phyloP scores from a whole-genome alignment of 306 rosid genomes.

The Vigna trinervia region DNA sequence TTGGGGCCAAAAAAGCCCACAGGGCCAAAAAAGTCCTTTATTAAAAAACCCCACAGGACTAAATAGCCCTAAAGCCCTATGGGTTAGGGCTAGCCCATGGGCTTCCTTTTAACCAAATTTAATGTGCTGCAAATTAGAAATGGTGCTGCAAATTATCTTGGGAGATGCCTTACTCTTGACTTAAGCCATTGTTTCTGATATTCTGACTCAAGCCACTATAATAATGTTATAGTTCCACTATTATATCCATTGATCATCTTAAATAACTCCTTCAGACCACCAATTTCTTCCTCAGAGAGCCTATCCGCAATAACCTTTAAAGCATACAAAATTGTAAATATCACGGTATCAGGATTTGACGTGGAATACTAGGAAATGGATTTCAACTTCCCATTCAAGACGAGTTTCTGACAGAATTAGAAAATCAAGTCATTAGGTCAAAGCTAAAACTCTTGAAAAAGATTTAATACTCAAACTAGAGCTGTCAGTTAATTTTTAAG shows the following conservation, averaged over 20 bases:
- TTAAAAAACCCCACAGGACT: no score
- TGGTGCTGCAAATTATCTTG: no score
- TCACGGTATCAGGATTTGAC: slow-evolving; percentile 6
- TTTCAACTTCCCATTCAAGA: slow-evolving; percentile 27
- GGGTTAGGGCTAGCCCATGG: no score
- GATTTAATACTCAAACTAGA: neutral
- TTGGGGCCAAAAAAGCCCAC: no score
- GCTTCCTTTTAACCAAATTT: no score
- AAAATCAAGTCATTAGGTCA: neutral
- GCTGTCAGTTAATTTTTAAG: no score
- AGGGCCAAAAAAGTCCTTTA: no score
- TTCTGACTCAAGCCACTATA: no score
- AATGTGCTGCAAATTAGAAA: no score
- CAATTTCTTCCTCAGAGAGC: slow-evolving; percentile 74
- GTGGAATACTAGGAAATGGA: slow-evolving; percentile 30
- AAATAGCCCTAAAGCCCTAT: no score
- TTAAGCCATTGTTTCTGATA: no score
- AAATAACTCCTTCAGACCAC: slow-evolving; percentile 66
- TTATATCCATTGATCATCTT: slow-evolving; percentile 60
- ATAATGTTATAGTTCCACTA: slow-evolving; percentile 66
- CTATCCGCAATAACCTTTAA: slow-evolving; percentile 63
- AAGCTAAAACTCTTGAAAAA: slow-evolving; percentile 26
- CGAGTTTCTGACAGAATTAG: slow-evolving; percentile 19
- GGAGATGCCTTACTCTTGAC: no score
- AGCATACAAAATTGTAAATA: slow-evolving; percentile 9